Conservation (phyloP, 257 asterid genomes). For the Ehretia macrophylla region DNA sequence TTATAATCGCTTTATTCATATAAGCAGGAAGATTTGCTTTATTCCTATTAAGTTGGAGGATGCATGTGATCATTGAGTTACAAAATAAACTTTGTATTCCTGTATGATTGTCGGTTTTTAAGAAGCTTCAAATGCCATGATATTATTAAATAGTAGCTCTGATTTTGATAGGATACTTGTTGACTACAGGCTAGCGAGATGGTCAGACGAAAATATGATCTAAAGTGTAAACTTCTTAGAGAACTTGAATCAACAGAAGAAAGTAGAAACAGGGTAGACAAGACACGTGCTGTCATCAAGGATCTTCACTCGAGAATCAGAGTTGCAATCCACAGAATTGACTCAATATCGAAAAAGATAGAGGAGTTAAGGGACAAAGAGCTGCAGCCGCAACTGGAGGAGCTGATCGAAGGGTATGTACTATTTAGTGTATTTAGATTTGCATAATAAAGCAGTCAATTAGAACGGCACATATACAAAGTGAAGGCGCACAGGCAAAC, state of each 20-base stretch:
- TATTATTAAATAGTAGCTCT: not conserved
- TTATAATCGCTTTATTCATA: too few species aligned
- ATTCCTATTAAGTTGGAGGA: not conserved
- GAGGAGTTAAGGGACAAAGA: constrained; percentile 87
- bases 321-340: constrained; percentile 85
- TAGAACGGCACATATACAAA: not conserved
- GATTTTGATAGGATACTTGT: not conserved
- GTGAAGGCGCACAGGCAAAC: too few species aligned
- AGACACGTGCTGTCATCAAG: constrained; percentile 84
- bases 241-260: constrained; percentile 75
- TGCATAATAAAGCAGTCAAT: not conserved
- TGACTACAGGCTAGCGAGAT: constrained; percentile 68
- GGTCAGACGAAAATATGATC: constrained; percentile 64
- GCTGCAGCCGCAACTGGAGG: constrained; percentile 97
- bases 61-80: too few species aligned
- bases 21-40: not conserved
- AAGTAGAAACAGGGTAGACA: constrained; percentile 41
- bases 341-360: constrained; percentile 73
- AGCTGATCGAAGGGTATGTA: constrained; percentile 84
- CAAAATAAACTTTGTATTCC: too few species aligned
- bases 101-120: not conserved
- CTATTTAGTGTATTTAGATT: not conserved
- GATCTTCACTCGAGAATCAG: constrained; percentile 85
- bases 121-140: not conserved
- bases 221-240: constrained; percentile 70